phyloP scores from a whole-genome alignment of 805 yeast species.

The Cyberlindnera samutprakarnensis region DNA sequence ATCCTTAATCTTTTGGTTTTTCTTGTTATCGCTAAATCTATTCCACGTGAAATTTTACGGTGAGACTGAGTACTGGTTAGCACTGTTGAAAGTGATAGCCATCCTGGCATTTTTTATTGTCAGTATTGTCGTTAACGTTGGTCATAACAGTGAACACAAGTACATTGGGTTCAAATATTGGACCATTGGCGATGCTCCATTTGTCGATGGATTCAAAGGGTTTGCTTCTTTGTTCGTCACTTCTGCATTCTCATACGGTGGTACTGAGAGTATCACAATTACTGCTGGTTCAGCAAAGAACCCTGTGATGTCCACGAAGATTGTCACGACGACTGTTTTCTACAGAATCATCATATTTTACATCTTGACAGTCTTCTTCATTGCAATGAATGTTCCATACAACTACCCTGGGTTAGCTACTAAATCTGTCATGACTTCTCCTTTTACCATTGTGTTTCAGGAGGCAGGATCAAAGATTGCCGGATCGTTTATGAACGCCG shows the following conservation, averaged over 20 bases:
- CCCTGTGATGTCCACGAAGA: conserved; percentile 46
- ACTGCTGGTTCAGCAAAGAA: conserved; percentile 51
- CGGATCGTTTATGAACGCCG: conserved; percentile 55
- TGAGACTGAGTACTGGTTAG: conserved; percentile 58
- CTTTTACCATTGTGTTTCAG: conserved; percentile 58
- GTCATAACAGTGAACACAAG: conserved; percentile 35
- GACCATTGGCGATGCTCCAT: conserved; percentile 48
- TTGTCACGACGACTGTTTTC: conserved; percentile 46
- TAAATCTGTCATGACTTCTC: conserved; percentile 55
- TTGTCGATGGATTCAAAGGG: conserved; percentile 43
- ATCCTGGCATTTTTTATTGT: conserved; percentile 49
- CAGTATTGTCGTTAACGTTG: conserved; percentile 39
- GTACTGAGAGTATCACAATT: conserved; percentile 48
- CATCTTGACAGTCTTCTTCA: conserved; percentile 36
- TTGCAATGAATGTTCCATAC: conserved; percentile 50
- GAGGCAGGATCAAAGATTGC: conserved; percentile 53
- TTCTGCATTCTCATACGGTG: conserved; percentile 54
- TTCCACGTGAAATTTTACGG: conserved; percentile 50
- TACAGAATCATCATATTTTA: conserved; percentile 47
- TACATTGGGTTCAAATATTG: conserved; percentile 46
- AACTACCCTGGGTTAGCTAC: conserved; percentile 39
- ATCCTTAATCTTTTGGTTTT: conserved; percentile 44
- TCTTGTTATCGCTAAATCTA: conserved; percentile 39
- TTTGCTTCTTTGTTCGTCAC: conserved; percentile 42
- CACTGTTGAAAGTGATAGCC: conserved; percentile 56